These are phyloP conservation scores for Ramaria sp. DNA, from an alignment of 768 basidiomycete species.

Conservation along the genomic window DNA sequence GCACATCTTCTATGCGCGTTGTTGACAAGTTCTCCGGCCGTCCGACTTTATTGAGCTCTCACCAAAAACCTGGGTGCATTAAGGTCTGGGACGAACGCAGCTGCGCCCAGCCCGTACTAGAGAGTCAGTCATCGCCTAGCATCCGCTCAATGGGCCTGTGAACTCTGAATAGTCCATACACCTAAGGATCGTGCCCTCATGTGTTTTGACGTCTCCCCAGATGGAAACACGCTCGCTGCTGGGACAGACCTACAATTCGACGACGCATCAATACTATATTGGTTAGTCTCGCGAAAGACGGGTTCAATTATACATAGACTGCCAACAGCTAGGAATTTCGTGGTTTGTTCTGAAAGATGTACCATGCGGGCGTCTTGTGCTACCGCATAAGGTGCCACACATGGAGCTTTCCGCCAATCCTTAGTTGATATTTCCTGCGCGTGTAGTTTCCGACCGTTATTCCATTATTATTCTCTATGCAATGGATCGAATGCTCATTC, in stretches of 20 bases:
- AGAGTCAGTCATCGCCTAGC: constrained; percentile 38
- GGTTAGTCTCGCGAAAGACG: constrained; percentile 33
- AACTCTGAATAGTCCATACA: constrained; percentile 1
- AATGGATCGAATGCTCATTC: background rate
- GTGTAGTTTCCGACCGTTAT: too few species aligned
- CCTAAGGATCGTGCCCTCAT: constrained; percentile 32
- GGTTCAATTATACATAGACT: background rate
- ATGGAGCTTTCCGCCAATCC: background rate
- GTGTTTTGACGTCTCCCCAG: constrained; percentile 57
- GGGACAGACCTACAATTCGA: constrained; percentile 75
- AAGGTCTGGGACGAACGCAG: constrained; percentile 68
- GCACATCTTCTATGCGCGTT: constrained; percentile 45
- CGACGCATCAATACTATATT: constrained; percentile 77
- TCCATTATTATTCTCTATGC: background rate
- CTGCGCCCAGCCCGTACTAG: constrained; percentile 31
- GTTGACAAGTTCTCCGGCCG: constrained; percentile 29
- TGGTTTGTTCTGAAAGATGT: too few species aligned
- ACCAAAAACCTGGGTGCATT: constrained; percentile 61
- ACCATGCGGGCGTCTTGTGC: too few species aligned
- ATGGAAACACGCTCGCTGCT: constrained; percentile 66
- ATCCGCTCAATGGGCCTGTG: background rate
- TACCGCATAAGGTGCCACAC: too few species aligned
- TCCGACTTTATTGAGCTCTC: constrained; percentile 43
- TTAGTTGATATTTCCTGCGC: background rate
- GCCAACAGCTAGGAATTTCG: too few species aligned